phyloP scores from a whole-genome alignment of 257 asterid genomes.

The Solanum phureja region DNA sequence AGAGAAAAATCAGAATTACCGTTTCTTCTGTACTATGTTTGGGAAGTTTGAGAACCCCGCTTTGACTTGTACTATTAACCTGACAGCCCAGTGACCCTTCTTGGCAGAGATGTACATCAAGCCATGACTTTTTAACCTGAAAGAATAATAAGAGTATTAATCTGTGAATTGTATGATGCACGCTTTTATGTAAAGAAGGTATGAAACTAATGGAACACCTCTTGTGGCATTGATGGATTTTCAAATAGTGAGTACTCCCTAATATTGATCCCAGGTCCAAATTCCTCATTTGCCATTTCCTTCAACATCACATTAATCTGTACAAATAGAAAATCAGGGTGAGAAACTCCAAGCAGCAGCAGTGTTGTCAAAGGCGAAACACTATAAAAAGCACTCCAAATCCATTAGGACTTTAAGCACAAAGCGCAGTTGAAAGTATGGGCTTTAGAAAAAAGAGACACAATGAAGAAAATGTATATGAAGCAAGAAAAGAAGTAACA shows the following conservation, averaged over 20 bases:
- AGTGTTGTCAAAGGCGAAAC: background rate
- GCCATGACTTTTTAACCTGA: constrained; percentile 95
- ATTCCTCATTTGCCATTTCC: constrained; percentile 57
- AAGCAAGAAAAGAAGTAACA: background rate
- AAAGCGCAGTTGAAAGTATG: background rate
- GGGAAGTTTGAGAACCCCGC: constrained; percentile 64
- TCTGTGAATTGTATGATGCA: background rate
- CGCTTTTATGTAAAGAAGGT: background rate
- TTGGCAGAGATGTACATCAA: constrained; percentile 83
- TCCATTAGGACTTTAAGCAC: background rate
- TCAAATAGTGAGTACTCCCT: constrained; percentile 88
- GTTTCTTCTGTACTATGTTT: constrained; percentile 67
- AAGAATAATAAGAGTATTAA: background rate
- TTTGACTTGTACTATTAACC: constrained; percentile 41
- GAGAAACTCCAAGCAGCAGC: background rate
- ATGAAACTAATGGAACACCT: constrained; percentile 28
- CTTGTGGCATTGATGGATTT: constrained; percentile 64
- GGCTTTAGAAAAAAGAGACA: background rate
- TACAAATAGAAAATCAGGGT: background rate
- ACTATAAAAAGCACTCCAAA: background rate
- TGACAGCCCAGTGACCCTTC: constrained; percentile 74
- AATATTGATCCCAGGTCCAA: constrained; percentile 64
- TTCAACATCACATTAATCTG: constrained; percentile 80
- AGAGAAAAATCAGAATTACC: constrained; percentile 31
- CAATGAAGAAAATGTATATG: background rate